Evolutionary conservation across 129 eudicot species (phyloP).

Genomic region (Deinandra increscens): DNA sequence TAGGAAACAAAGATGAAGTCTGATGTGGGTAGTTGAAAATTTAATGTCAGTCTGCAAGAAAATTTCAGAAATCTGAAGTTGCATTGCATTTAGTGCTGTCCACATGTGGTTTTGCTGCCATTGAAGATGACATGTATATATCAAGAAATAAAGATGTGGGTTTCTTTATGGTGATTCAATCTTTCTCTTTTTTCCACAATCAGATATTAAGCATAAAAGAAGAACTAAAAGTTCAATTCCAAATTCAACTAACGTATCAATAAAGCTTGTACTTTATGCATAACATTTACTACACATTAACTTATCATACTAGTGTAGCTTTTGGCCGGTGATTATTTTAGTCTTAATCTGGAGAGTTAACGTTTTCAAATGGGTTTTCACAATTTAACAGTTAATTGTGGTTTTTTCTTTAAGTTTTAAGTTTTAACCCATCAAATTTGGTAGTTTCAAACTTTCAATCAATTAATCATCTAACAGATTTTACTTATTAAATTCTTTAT

Average conservation of each 20-base stretch:
- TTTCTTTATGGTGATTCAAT: conserved; percentile 16
- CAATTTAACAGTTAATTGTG: no score
- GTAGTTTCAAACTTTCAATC: no score
- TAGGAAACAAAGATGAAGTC: conserved; percentile 17
- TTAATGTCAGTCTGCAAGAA: conserved; percentile 28
- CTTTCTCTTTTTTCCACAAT: conserved; percentile 10
- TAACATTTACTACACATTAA: conserved; percentile 11
- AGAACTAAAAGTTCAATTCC: not conserved
- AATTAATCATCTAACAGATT: not conserved
- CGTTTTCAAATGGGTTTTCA: no score
- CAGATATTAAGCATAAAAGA: conserved; percentile 25
- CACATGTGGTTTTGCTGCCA: conserved; percentile 43
- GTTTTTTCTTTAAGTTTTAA: no score
- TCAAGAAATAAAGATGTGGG: conserved; percentile 29
- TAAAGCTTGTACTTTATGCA: conserved; percentile 17
- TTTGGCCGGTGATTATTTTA: no score
- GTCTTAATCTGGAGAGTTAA: no score
- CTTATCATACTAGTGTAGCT: no score
- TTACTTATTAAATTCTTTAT: not conserved
- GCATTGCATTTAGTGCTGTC: conserved; percentile 33
- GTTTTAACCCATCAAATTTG: no score
- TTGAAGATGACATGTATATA: conserved; percentile 34
- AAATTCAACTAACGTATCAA: not conserved
- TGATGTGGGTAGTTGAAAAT: conserved; percentile 34
- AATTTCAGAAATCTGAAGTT: conserved; percentile 25